These are phyloP conservation scores for Podospora fimiseda DNA, from an alignment of 495 filamentous ascomycete species.

Conservation along the genomic window DNA sequence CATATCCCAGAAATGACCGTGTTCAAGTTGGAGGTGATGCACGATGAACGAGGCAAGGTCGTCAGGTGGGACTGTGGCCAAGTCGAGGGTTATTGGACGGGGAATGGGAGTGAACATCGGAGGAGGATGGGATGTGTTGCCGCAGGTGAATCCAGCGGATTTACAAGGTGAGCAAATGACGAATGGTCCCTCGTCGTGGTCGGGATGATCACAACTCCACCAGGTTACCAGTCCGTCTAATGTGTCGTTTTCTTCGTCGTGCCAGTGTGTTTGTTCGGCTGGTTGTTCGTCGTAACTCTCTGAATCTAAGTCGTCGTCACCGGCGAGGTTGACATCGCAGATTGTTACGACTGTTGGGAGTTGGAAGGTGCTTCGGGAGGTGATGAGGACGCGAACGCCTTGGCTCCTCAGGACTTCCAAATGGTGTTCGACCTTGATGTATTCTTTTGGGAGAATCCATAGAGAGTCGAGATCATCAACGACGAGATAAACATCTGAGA, in stretches of 20 bases:
- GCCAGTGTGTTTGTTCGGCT: neutral
- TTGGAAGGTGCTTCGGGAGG: neutral
- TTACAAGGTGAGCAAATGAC: neutral
- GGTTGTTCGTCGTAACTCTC: neutral
- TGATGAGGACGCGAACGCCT: neutral
- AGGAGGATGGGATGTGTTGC: neutral
- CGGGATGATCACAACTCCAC: neutral
- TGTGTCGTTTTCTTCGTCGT: neutral
- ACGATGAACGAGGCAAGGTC: neutral
- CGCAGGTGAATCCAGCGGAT: neutral
- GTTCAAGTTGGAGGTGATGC: neutral
- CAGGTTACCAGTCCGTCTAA: neutral
- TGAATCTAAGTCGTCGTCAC: neutral
- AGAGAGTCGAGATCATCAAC: slow-evolving; percentile 1
- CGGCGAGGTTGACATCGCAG: neutral
- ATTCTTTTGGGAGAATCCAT: neutral
- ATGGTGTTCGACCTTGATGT: neutral
- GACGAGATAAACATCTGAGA: neutral
- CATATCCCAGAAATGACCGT: neutral
- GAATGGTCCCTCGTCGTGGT: neutral
- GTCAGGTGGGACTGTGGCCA: neutral
- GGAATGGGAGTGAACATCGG: neutral
- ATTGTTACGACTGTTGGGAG: neutral
- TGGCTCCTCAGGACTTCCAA: neutral
- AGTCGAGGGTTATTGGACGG: neutral